A percentile compares a stretch with the other conserved stretches of the same genome.
These are phyloP conservation scores for Aspergillus transmontanensis DNA, from an alignment of 2,329 filamentous ascomycete species.

Conservation along the genomic window DNA sequence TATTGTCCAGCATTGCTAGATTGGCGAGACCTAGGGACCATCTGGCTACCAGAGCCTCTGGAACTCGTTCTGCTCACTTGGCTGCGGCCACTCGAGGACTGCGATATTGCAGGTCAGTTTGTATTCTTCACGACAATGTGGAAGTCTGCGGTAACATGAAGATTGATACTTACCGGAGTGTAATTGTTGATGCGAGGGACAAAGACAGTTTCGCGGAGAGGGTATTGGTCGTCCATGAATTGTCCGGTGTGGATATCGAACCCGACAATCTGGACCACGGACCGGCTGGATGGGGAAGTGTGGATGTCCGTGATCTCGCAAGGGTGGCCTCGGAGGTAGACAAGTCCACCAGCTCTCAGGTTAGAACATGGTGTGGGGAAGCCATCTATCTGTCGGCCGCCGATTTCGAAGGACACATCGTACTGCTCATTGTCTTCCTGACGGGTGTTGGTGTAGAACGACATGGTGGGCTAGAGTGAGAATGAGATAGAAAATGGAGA, in stretches of 20 bases:
- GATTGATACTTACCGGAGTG: neutral
- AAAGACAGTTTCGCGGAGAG: neutral
- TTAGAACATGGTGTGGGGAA: neutral
- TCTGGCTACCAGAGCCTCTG: neutral
- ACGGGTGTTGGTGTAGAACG: neutral
- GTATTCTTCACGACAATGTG: neutral
- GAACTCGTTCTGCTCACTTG: neutral
- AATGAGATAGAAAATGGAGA: neutral
- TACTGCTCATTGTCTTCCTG: neutral
- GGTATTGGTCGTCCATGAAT: neutral
- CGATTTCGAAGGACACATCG: neutral
- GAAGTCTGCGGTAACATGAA: fast-evolving
- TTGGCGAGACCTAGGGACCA: neutral
- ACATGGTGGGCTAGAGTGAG: neutral
- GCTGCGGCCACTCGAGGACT: neutral
- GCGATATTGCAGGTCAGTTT: neutral
- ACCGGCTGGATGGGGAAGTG: neutral
- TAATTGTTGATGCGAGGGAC: neutral
- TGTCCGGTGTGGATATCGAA: neutral
- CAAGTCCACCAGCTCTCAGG: neutral
- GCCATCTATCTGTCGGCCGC: neutral
- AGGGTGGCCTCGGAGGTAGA: neutral
- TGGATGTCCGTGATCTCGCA: neutral
- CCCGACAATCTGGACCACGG: neutral
- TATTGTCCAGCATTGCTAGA: neutral